phyloP scores from a whole-genome alignment of 805 yeast genomes.

The Priceomyces haplophilus region DNA sequence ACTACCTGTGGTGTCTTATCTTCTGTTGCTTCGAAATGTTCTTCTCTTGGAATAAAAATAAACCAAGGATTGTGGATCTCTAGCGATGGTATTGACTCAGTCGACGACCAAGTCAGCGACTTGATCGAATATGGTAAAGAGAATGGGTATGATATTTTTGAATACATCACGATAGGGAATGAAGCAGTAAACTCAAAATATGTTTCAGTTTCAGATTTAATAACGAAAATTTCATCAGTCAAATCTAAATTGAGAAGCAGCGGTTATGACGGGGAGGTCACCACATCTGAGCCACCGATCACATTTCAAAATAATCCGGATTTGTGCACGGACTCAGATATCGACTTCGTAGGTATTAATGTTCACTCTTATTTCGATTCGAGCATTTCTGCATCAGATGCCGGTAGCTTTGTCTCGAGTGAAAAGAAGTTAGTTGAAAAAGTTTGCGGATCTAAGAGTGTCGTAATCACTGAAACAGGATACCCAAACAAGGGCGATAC shows the following conservation, averaged over 20 bases:
- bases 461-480: constrained; percentile 81
- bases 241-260: constrained; percentile 55
- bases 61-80: constrained; percentile 88
- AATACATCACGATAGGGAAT: constrained; percentile 78
- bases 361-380: constrained; percentile 83
- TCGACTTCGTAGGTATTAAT: constrained; percentile 84
- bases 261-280: constrained; percentile 73
- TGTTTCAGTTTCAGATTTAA: constrained; percentile 58
- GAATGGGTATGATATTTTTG: constrained; percentile 70
- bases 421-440: constrained; percentile 56
- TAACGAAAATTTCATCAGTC: constrained; percentile 62
- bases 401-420: constrained; percentile 68
- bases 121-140: constrained; percentile 49
- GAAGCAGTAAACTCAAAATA: constrained; percentile 74
- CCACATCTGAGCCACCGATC: constrained; percentile 91
- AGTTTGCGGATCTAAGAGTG: constrained; percentile 54
- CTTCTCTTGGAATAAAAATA: constrained; percentile 59
- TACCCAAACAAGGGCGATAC: constrained; percentile 73
- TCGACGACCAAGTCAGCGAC: constrained; percentile 55
- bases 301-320: constrained; percentile 59
- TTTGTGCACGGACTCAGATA: constrained; percentile 64
- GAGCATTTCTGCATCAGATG: constrained; percentile 54
- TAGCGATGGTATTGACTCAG: constrained; percentile 61
- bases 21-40: constrained; percentile 62
- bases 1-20: constrained; percentile 75